Base-by-base conservation (phyloP, 371 early-diverging fungal genomes). In the Mucor racemosus region DNA sequence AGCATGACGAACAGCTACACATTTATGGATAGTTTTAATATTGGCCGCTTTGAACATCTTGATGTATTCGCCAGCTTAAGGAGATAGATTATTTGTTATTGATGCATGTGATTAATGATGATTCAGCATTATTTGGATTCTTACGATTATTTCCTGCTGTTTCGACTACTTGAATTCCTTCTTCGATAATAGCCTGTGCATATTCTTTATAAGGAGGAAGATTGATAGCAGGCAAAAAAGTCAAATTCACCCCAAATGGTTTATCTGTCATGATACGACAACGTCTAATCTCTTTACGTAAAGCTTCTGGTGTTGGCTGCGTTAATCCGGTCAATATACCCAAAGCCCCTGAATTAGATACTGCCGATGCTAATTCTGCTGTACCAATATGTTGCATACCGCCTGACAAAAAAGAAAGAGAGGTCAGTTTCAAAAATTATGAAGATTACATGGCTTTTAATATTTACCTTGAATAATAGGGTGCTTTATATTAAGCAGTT, bases 331-430 rank as follows among this genome's bases (percentile, higher is more conserved):
- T 90, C 70, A 98, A 73, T n/a, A 96, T 92, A 56, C 98, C 98
- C 71, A 95, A 95, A 35, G 94, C 95, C 40, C 98, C 98, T 60
- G 97, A 97, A 84, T 98, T 98, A 39, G 96, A 95, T 54, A 98
- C 95, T 66, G 98, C 92, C n/a, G 88, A 81, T 11, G 90, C 92
- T 64, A 91, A 76, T 68, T 91, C 91, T 39, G 91, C 91, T 7
- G 86, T 86, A 35, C 92, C 92, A 56, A 92, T 89, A 86, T 88
- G 84, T 58, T 72, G 67, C 72, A 71, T 71, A 41, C 71, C 71
- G 53, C 71, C 57, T 57, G 13, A 33, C 26, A 26, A 13, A 33
- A 4, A 5, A 53, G 13, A 11, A 31, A 65, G 38, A 21, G 8
- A 10, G 11, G 9, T 21, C 33, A 7, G 10, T 17, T 26, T 34